phyloP scores from a whole-genome alignment of 2,329 filamentous ascomycete species.

The Didymella keratinophila region DNA sequence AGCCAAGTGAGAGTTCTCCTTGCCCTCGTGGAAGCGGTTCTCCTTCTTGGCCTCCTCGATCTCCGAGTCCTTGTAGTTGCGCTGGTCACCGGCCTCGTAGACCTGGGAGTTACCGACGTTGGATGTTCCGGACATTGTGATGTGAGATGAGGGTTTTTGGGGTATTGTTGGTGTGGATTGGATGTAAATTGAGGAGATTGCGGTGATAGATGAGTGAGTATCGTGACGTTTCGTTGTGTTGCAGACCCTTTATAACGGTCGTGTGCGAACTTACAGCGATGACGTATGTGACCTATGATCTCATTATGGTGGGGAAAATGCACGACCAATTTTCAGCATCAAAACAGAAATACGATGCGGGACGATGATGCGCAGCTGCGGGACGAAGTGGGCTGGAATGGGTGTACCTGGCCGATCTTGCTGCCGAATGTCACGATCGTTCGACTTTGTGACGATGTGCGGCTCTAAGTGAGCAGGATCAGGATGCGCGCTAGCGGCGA shows the following conservation, averaged over 20 bases:
- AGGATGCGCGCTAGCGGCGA: conserved; percentile 10
- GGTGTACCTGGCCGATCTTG: conserved; percentile 19
- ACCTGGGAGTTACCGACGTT: conserved; percentile 71
- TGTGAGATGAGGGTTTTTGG: conserved; percentile 9
- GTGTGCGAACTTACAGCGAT: conserved; percentile 24
- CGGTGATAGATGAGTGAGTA: conserved; percentile 7
- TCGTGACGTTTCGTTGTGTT: conserved; percentile 9
- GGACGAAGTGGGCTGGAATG: conserved; percentile 16
- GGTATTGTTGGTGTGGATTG: neutral
- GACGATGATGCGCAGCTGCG: conserved; percentile 20
- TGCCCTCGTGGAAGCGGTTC: conserved; percentile 75
- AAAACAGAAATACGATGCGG: conserved; percentile 21
- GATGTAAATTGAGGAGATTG: conserved; percentile 2
- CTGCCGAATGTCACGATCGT: conserved; percentile 11
- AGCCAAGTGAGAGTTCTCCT: conserved; percentile 71
- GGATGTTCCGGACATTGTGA: conserved; percentile 62
- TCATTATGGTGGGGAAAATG: conserved; percentile 35
- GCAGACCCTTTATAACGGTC: conserved; percentile 24
- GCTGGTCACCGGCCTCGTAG: conserved; percentile 82
- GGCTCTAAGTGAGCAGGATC: conserved; percentile 5
- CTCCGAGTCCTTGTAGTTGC: conserved; percentile 65
- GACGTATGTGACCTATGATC: conserved; percentile 34
- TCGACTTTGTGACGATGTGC: conserved; percentile 16
- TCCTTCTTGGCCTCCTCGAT: conserved; percentile 61
- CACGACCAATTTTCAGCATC: conserved; percentile 27